Conservation (phyloP, 1,284 basidiomycete species). For the Tetrapyrgos nigripes region DNA sequence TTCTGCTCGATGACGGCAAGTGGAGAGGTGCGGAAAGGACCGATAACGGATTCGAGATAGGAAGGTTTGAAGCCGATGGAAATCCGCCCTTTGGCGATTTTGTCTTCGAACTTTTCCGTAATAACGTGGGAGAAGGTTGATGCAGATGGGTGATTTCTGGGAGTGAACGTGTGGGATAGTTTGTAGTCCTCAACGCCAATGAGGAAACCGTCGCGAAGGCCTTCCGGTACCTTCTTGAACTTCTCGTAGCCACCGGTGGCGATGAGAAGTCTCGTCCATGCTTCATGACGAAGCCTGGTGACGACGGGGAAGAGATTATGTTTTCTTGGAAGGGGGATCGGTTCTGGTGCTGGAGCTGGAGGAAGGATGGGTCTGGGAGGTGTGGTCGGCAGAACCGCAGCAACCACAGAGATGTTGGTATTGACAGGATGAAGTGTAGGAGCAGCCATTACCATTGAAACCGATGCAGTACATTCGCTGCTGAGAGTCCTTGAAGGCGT, state of each 20-base stretch:
- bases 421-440: neutral
- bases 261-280: conserved; percentile 5
- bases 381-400: no score
- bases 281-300: no score
- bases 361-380: neutral
- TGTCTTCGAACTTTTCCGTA: conserved; percentile 12
- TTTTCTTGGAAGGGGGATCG: neutral
- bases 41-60: no score
- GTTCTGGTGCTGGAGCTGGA: no score
- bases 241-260: conserved; percentile 8
- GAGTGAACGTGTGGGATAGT: no score
- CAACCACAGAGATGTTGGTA: neutral
- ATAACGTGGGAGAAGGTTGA: conserved; percentile 1
- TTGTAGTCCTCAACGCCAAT: conserved; percentile 10
- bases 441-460: neutral
- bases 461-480: neutral
- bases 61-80: conserved; percentile 3
- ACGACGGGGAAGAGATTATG: no score
- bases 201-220: conserved; percentile 10
- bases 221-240: conserved; percentile 7
- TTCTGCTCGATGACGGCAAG: conserved; percentile 1
- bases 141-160: conserved; percentile 11
- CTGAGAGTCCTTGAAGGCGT: neutral
- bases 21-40: conserved; percentile 13
- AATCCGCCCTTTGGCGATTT: conserved; percentile 13